Conservation (phyloP, 495 filamentous ascomycete species). For the Baudoinia panamericana region DNA sequence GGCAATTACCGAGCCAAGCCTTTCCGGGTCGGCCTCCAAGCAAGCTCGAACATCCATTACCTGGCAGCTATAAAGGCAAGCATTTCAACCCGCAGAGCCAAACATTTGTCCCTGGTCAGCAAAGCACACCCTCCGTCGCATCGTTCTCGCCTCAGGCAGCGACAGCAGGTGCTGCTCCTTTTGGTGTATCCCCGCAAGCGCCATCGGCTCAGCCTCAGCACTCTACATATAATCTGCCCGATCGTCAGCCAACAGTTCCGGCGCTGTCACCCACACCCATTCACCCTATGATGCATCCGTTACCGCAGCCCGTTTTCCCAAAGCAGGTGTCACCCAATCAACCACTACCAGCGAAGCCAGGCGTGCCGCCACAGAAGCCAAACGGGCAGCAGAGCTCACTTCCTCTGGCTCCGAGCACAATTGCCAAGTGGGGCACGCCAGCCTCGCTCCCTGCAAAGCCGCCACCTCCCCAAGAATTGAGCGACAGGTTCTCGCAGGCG, state of each 20-base stretch:
- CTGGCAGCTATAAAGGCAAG: constrained; percentile 68
- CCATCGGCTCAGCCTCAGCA: constrained; percentile 12
- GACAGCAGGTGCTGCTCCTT: constrained; percentile 2
- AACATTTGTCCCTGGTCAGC: constrained; percentile 57
- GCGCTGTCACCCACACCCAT: constrained; percentile 2
- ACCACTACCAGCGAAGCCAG: constrained; percentile 12
- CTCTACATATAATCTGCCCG: constrained; percentile 4
- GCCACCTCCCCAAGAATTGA: constrained; percentile 23
- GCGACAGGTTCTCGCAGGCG: constrained; percentile 20
- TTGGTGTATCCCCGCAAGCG: neutral
- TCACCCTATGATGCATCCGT: constrained; percentile 18
- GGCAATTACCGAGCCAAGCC: constrained; percentile 59
- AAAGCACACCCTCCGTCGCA: constrained; percentile 20
- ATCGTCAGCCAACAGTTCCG: constrained; percentile 5
- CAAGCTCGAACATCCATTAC: constrained; percentile 53
- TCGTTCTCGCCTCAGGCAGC: constrained; percentile 20
- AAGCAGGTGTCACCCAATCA: constrained; percentile 16
- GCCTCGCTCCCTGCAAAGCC: constrained; percentile 34
- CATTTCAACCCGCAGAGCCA: constrained; percentile 89
- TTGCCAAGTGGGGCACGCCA: constrained; percentile 34
- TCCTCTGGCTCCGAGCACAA: constrained; percentile 22
- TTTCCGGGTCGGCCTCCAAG: constrained; percentile 47
- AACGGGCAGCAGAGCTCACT: neutral
- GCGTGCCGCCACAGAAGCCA: neutral
- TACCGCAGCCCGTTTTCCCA: constrained; percentile 23